Conservation (phyloP, 768 basidiomycete genomes). For the Boletus sp. region DNA sequence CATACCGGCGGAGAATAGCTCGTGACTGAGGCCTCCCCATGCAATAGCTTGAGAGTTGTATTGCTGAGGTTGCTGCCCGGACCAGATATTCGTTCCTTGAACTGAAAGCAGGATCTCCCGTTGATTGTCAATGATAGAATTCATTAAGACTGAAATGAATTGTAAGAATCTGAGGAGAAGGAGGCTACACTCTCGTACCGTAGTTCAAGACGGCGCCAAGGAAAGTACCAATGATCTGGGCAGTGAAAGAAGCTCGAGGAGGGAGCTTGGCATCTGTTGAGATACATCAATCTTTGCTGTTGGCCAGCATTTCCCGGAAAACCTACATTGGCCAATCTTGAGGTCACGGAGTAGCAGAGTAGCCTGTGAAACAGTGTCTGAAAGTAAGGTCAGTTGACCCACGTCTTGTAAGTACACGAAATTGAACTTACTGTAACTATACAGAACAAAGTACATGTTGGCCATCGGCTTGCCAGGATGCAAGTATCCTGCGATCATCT, state of each 20-base stretch:
- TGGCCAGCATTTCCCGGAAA: neutral
- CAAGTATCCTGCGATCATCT: slow-evolving; percentile 38
- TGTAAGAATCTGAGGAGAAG: neutral
- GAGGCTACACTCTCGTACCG: slow-evolving; percentile 22
- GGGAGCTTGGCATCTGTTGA: slow-evolving; percentile 49
- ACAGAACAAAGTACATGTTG: slow-evolving; percentile 44
- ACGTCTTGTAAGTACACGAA: slow-evolving; percentile 31
- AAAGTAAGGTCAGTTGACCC: slow-evolving; percentile 34
- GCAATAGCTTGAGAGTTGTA: slow-evolving; percentile 35
- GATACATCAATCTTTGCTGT: slow-evolving; percentile 36
- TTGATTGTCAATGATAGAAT: slow-evolving; percentile 51
- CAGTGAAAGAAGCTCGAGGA: slow-evolving; percentile 59
- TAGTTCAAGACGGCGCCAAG: slow-evolving; percentile 49
- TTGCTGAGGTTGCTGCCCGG: slow-evolving; percentile 29
- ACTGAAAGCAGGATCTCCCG: slow-evolving; percentile 49
- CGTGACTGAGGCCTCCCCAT: slow-evolving; percentile 37
- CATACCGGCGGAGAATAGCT: slow-evolving; percentile 31
- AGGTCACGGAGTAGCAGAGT: slow-evolving; percentile 54
- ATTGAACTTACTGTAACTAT: slow-evolving; percentile 40
- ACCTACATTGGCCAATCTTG: slow-evolving; percentile 38
- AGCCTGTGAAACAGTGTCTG: slow-evolving; percentile 50
- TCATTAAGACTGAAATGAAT: slow-evolving; percentile 51
- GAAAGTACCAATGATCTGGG: slow-evolving; percentile 54
- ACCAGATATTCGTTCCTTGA: slow-evolving; percentile 46
- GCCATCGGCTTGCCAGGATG: slow-evolving; percentile 38